Percentiles rank a stretch among this genome's conserved stretches.
These are phyloP conservation scores for Pythium apleroticum DNA, from an alignment of 352 stramenopile species.

Conservation along the genomic window DNA sequence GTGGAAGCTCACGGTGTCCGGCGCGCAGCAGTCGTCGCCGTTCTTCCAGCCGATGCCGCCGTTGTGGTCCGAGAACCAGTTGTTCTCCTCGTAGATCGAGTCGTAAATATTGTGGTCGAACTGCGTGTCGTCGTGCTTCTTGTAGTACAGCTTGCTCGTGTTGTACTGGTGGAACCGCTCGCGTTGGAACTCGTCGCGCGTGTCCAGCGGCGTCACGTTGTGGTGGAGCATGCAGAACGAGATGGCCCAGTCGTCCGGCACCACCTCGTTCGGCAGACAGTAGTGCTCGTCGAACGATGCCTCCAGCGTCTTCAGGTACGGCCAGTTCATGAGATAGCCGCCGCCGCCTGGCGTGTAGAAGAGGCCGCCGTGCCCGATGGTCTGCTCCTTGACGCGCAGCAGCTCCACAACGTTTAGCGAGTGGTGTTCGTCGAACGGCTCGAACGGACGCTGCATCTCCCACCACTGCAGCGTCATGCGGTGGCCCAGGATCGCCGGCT, in stretches of 20 bases:
- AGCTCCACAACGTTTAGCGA: constrained; percentile 55
- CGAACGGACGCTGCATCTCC: constrained; percentile 72
- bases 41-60: constrained; percentile 78
- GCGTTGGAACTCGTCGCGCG: constrained; percentile 59
- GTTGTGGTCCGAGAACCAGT: constrained; percentile 87
- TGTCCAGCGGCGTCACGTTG: constrained; percentile 65
- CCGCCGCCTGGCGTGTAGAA: constrained; percentile 81
- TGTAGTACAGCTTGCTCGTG: constrained; percentile 67
- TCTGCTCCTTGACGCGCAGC: constrained; percentile 49
- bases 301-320: constrained; percentile 71
- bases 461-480: constrained; percentile 88
- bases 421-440: constrained; percentile 67
- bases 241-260: constrained; percentile 85
- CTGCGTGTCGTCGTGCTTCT: constrained; percentile 58
- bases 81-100: constrained; percentile 85
- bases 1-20: constrained; percentile 81
- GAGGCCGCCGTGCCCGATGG: constrained; percentile 52
- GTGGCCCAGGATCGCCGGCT: constrained; percentile 72
- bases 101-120: constrained; percentile 74
- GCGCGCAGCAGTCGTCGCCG: constrained; percentile 69
- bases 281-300: constrained; percentile 67
- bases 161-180: constrained; percentile 88
- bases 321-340: constrained; percentile 85
- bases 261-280: constrained; percentile 66
- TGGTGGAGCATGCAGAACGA: constrained; percentile 86